Conservation (phyloP, 768 basidiomycete species). For the Boletus edulis region DNA sequence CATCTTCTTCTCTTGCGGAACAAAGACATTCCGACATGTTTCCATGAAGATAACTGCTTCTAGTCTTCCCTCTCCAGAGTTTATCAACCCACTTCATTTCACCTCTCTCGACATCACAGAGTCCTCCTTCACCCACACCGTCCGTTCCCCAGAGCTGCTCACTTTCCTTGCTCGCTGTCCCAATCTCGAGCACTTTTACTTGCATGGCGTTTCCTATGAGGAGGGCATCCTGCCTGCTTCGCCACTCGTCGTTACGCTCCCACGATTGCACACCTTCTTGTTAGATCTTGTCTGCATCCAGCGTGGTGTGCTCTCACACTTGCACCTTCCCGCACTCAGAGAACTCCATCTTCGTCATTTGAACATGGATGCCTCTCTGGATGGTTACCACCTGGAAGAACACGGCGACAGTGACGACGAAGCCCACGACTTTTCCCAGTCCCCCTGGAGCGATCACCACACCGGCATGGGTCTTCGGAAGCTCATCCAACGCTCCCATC, state of each 20-base stretch:
- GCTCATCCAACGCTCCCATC: conserved; percentile 57
- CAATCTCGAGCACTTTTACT: conserved; percentile 54
- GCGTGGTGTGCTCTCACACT: conserved; percentile 60
- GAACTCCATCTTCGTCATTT: conserved; percentile 64
- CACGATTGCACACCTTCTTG: conserved; percentile 54
- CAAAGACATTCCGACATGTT: conserved; percentile 34
- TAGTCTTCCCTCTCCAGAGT: conserved; percentile 45
- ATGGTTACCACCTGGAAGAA: conserved; percentile 40
- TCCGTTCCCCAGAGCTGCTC: conserved; percentile 51
- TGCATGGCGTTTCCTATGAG: conserved; percentile 53
- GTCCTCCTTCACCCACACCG: conserved; percentile 36
- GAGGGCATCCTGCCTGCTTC: conserved; percentile 28
- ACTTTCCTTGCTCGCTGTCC: conserved; percentile 62
- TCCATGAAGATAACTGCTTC: conserved; percentile 50
- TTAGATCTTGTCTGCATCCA: conserved; percentile 60
- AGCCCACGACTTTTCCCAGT: conserved; percentile 70
- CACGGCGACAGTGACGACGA: conserved; percentile 76
- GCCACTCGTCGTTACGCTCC: conserved; percentile 50
- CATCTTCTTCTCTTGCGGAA: conserved; percentile 34
- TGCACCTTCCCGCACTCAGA: conserved; percentile 58
- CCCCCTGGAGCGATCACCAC: conserved; percentile 71
- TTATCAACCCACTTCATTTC: conserved; percentile 51
- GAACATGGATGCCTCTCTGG: conserved; percentile 53
- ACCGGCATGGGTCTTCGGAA: conserved; percentile 78
- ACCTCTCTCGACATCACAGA: conserved; percentile 59